Evolutionary conservation across 2,329 filamentous ascomycete genomes (phyloP).

Genomic region (Sarocladiaceae sp.): DNA sequence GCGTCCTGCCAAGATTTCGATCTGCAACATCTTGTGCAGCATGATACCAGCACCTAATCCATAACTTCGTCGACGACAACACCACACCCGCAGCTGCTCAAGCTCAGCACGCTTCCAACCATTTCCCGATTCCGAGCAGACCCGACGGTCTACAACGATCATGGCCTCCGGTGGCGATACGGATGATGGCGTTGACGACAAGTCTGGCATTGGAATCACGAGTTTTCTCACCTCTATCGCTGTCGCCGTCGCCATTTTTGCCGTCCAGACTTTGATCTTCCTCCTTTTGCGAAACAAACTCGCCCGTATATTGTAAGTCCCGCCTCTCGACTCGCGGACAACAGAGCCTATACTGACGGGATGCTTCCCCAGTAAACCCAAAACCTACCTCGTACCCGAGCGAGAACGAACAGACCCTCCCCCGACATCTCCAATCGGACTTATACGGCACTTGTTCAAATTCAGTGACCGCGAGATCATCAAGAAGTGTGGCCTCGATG

Average conservation of each 20-base stretch:
- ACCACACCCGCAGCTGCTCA: not conserved
- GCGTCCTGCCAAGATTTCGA: not conserved
- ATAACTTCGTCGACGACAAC: not conserved
- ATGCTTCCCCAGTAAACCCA: slow-evolving; percentile 57
- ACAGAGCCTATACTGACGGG: not conserved
- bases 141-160: not conserved
- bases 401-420: slow-evolving; percentile 77
- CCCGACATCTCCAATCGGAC: slow-evolving; percentile 48
- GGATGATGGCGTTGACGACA: slow-evolving; percentile 17
- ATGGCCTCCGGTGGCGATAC: not conserved
- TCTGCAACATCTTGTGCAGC: slow-evolving; percentile 1
- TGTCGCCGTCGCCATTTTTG: slow-evolving; percentile 59
- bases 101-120: not conserved
- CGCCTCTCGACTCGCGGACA: no score
- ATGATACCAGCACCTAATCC: not conserved
- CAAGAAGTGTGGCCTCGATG: slow-evolving; percentile 90
- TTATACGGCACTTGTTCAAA: slow-evolving; percentile 59
- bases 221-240: slow-evolving; percentile 61
- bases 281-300: slow-evolving; percentile 72
- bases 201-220: slow-evolving; percentile 34
- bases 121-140: not conserved
- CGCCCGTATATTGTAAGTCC: slow-evolving; percentile 73
- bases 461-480: slow-evolving; percentile 78
- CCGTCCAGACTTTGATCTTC: slow-evolving; percentile 65
- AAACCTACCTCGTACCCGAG: slow-evolving; percentile 82